phyloP scores from a whole-genome alignment of 202 grass and related monocot species.

The Zizania palustris region DNA sequence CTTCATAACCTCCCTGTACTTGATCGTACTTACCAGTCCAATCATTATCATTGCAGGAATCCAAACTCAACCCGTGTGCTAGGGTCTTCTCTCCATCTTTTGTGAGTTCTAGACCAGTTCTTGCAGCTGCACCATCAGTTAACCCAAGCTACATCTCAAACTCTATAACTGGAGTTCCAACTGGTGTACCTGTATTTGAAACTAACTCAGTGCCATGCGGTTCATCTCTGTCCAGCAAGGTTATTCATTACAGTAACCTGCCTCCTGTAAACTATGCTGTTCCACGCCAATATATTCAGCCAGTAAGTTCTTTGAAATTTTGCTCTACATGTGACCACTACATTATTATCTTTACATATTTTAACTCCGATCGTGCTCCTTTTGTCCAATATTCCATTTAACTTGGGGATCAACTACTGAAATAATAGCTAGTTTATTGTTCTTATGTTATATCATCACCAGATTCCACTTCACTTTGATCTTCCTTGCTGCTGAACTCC shows the following conservation, averaged over 20 bases:
- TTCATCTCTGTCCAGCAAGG: constrained; percentile 62
- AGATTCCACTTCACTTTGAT: constrained; percentile 21
- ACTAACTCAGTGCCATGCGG: constrained; percentile 52
- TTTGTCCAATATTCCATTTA: not conserved
- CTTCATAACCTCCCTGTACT: not conserved
- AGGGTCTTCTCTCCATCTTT: constrained; percentile 83
- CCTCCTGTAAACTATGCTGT: constrained; percentile 56
- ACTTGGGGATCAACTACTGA: constrained; percentile 16
- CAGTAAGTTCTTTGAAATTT: constrained; percentile 55
- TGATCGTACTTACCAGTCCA: constrained; percentile 27
- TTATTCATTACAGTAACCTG: constrained; percentile 65
- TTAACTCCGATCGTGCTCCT: constrained; percentile 6
- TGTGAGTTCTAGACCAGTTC: constrained; percentile 56
- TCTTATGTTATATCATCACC: not conserved
- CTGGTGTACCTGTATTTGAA: constrained; percentile 55
- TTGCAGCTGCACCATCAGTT: constrained; percentile 45
- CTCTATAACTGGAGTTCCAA: constrained; percentile 51
- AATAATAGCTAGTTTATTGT: constrained; percentile 18
- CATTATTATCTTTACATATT: constrained; percentile 4
- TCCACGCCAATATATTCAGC: constrained; percentile 60
- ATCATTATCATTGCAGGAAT: constrained; percentile 66
- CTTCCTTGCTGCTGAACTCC: constrained; percentile 23
- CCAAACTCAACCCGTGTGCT: constrained; percentile 89
- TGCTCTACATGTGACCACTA: constrained; percentile 6
- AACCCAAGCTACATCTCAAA: constrained; percentile 62